Base-by-base conservation (phyloP, 2,329 filamentous ascomycete genomes). In the Exophiala lecanii-corni region DNA sequence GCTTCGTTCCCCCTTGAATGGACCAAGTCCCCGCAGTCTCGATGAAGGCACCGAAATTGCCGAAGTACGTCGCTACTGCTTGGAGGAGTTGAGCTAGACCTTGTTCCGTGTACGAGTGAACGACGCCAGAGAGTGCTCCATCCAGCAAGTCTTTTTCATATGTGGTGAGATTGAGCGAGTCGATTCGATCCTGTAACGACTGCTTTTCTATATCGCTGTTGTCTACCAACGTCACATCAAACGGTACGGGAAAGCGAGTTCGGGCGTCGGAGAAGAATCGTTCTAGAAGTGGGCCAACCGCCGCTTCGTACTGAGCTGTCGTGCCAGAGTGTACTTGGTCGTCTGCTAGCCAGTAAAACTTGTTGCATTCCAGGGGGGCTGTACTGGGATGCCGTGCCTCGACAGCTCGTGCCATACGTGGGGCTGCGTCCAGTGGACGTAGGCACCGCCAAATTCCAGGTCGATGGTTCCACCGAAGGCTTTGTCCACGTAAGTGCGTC, bases 371-470 rank as follows among this genome's bases (percentile, higher is more conserved):
- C n/a, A n/a, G n/a, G n/a, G n/a, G n/a, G n/a, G n/a, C n/a, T n/a
- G n/a, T n/a, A 31, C 16, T 15, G 28, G 36, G 6, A 39, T 39
- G n/a, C 20, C 36, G 21, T 39, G 21, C n/a, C 36, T 17, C 3
- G 36, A 17, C 13, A 39, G n/a, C 40, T 74, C 70, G 3, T 67
- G 57, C 63, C 64, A 70, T 3, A 70, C 55, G 15, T 67, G 63
- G 0, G 67, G 56, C 33, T 70, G 67, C 1, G 59, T 58, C 68
- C 69, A 71, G 39, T 66, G 66, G 1, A 73, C 62, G 68, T 69
- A 74, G 0, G 70, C 71, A 0, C 71, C 71, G 0, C 71, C 71
- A 62, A 74, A 66, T 35, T 74, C 71, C 36, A 65, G 71, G 0
- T 62, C 28, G 28, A 31, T 15, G 4, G 28, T 13, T 31, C 28